Conservation (phyloP, 306 rosid species). For the Rosa lucieae region DNA sequence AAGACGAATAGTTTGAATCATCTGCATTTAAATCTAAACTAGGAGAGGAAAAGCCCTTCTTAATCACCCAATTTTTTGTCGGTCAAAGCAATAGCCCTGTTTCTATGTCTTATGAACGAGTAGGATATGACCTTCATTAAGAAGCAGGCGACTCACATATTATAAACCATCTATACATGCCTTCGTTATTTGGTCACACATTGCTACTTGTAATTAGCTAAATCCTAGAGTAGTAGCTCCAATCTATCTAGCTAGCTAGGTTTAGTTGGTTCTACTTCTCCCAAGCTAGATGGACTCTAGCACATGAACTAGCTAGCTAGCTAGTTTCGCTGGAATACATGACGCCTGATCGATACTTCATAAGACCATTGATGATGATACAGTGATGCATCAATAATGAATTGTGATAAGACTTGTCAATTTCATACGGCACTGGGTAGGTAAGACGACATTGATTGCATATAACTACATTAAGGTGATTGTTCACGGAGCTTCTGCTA, state of each 20-base stretch:
- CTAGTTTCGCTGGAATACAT: neutral
- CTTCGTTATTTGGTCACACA: neutral
- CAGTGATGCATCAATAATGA: neutral
- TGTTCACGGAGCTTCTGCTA: too few species aligned
- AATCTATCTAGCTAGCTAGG: neutral
- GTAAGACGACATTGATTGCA: slow-evolving; percentile 1
- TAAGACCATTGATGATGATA: neutral
- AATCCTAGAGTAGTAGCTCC: neutral
- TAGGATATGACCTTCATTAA: too few species aligned
- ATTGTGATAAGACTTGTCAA: neutral
- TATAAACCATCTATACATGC: neutral
- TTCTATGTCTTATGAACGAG: neutral
- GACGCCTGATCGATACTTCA: neutral
- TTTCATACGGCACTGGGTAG: neutral
- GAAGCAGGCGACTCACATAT: too few species aligned
- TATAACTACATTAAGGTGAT: neutral
- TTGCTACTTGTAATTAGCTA: neutral
- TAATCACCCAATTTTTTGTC: too few species aligned
- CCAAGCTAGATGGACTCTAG: neutral
- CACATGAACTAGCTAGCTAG: neutral
- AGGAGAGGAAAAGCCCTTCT: too few species aligned
- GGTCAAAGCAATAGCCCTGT: neutral
- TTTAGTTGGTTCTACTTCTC: neutral
- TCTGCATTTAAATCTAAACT: too few species aligned
- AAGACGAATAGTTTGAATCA: too few species aligned